Evolutionary conservation across 1,139 yeast genomes (phyloP), one percentile per base, ranked within the genome.

Genomic region (Suhomyces wounanorum): DNA sequence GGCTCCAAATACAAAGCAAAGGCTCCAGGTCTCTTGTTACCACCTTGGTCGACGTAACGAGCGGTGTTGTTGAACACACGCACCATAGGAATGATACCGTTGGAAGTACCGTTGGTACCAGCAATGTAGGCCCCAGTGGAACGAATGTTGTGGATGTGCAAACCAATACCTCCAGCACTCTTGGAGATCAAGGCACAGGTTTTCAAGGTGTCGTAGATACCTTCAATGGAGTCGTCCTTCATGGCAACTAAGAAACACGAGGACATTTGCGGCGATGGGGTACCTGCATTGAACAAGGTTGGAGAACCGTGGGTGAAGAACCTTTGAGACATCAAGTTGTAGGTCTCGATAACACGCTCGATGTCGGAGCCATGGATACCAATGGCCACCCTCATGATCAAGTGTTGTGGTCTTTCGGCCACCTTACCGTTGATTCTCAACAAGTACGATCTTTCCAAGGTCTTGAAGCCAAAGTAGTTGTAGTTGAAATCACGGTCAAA

Each of bases 321-420:
- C 55, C 74, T 75, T 53, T 66, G 66, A 0, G 84, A 79, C 84
- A 81, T 80, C 55, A 78, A 59, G 45, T 87, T 83, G 70, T 90
- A 89, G 45, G 96, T 85, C 73, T 89, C 95, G 50, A 87, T 70
- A 37, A 85, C 95, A 47, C 79, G 73, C 59, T 81, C 83, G 53
- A 90, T 81, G 65, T 89, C 86, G 46, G 73, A 72, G 53, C 94
- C 94, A 62, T 89, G 96, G 59, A 89, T 89, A 63, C 96, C 96
- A 49, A 90, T 79, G 45, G 96, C 85, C 35, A 89, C 96, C 69
- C 96, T 84, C 94, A 89, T 87, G 56, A 89, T 81, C 78, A 89
- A 78, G 68, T 87, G 96, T 72, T 89, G 96, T 40, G 96, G 96
- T 64, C 96, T 85, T 74, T 89, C 96, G 51, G 91, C 95, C 42